Percentiles rank a stretch among this genome's conserved stretches.
phyloP scores from a whole-genome alignment of 257 asterid species.

The Solanum etuberosum region DNA sequence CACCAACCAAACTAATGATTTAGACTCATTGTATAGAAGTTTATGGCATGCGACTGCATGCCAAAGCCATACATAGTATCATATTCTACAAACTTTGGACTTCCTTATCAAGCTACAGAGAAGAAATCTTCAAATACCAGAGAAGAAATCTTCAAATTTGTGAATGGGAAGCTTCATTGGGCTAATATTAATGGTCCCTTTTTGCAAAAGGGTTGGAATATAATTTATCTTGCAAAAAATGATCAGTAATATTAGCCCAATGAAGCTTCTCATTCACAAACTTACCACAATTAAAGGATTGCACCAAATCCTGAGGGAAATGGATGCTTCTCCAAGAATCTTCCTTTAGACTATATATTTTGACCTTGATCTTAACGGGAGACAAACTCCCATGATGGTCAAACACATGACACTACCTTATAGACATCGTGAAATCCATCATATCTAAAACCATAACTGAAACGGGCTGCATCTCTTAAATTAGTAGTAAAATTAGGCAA shows the following conservation, averaged over 20 bases:
- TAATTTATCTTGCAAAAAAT: neutral
- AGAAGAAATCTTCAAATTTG: too few relatives aligned
- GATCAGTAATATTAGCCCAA: conserved; percentile 1
- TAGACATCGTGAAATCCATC: conserved; percentile 27
- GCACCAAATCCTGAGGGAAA: neutral
- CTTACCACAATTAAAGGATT: neutral
- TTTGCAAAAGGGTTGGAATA: too few relatives aligned
- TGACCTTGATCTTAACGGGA: neutral
- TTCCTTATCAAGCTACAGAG: neutral
- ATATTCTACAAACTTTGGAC: neutral
- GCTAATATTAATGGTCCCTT: too few relatives aligned
- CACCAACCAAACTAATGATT: too few relatives aligned
- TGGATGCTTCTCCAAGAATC: conserved; percentile 9
- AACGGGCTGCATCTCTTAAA: neutral
- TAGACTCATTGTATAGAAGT: too few relatives aligned
- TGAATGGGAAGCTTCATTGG: too few relatives aligned
- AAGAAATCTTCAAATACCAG: neutral
- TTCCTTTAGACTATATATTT: conserved; percentile 9
- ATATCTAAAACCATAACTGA: conserved; percentile 31
- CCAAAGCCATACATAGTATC: neutral
- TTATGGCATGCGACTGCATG: neutral
- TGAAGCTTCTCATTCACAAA: conserved; percentile 11
- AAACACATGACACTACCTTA: conserved; percentile 14
- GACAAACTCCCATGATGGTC: neutral
- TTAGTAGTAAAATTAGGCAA: too few relatives aligned